Base-by-base conservation (phyloP, 495 filamentous ascomycete species). In the Lophium mytilinum region DNA sequence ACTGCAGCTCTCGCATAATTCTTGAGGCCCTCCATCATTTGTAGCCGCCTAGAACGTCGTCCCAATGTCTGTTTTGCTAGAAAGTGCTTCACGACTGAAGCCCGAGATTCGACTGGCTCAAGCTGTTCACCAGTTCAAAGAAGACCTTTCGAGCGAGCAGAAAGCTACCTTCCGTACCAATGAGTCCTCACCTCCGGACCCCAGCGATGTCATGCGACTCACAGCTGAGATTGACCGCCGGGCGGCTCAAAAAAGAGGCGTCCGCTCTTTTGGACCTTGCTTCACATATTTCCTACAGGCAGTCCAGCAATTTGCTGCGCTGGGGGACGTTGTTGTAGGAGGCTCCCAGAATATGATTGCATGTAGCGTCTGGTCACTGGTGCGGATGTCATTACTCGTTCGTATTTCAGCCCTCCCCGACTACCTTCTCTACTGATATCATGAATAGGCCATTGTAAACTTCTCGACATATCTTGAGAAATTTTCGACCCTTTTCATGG, bases 11-110 rank as follows among this genome's bases (percentile, higher is more conserved):
- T 30, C 24, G 24, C 2, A 30, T 30, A 6, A 30, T 2, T 30
- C 3, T 6, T 30, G 24, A 30, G 2, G 24, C 24, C 3, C 24
- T 30, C 24, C 6, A 6, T 30, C 6, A 30, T 30, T 6, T 30
- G 24, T 30, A 30, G 24, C 24, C 24, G 24, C 15, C 15, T n/a
- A 19, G 14, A 14, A 45, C 41, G 14, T 45, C 5, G 12, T 5
- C 55, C 19, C 47, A 9, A 75, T 78, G 74, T 77, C 71, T 75
- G 71, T 69, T 72, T 70, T 70, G 70, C 67, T 77, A 71, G 72
- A 72, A 69, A 76, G 69, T 68, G 71, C 68, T 69, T 68, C 65
- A 50, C 68, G 53, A 45, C 62, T 72, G 45, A 73, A 72, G 67
- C 65, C 74, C 48, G 58, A 61, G 48, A 56, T 56, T 53, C 69